Evolutionary conservation across 2,329 filamentous ascomycete species (phyloP).

Genomic region (Paecilomyces dactylethromorphus): DNA sequence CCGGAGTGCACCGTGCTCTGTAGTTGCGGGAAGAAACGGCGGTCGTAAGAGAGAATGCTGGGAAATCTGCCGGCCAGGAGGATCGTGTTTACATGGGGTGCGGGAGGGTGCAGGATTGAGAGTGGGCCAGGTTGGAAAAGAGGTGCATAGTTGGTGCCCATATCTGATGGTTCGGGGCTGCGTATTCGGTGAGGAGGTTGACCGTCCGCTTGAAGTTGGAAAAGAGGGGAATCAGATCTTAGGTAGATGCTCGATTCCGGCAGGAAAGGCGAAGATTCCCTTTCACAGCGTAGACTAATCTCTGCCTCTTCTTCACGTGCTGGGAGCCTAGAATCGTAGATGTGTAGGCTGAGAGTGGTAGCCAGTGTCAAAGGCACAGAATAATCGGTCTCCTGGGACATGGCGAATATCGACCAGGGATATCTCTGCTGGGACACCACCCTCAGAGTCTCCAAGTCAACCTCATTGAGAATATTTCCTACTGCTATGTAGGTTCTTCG

Average conservation of each 20-base stretch:
- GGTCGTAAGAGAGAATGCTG: constrained; percentile 81
- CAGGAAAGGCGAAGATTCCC: constrained; percentile 15
- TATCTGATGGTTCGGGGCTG: constrained; percentile 25
- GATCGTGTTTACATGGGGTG: constrained; percentile 64
- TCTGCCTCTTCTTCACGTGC: constrained; percentile 27
- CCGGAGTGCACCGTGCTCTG: constrained; percentile 77
- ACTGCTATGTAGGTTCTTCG: constrained; percentile 74
- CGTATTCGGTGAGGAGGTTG: constrained; percentile 30
- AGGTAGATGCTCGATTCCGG: constrained; percentile 24
- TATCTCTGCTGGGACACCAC: constrained; percentile 65
- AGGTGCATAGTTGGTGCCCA: constrained; percentile 54
- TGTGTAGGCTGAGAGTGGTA: constrained; percentile 71
- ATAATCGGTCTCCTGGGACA: constrained; percentile 62
- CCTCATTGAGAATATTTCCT: constrained; percentile 68
- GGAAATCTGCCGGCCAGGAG: constrained; percentile 86
- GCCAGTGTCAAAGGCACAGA: constrained; percentile 73
- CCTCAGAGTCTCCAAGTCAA: constrained; percentile 69
- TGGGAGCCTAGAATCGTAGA: constrained; percentile 64
- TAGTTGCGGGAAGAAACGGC: constrained; percentile 74
- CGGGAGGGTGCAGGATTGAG: constrained; percentile 71
- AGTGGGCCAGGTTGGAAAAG: constrained; percentile 76
- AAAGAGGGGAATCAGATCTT: constrained; percentile 23
- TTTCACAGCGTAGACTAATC: constrained; percentile 28
- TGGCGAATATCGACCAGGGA: constrained; percentile 73
- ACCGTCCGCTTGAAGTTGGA: constrained; percentile 26